A percentile compares a stretch with the other conserved stretches of the same genome.
phyloP scores from a whole-genome alignment of 306 rosid genomes.

The Trifolium fragiferum region DNA sequence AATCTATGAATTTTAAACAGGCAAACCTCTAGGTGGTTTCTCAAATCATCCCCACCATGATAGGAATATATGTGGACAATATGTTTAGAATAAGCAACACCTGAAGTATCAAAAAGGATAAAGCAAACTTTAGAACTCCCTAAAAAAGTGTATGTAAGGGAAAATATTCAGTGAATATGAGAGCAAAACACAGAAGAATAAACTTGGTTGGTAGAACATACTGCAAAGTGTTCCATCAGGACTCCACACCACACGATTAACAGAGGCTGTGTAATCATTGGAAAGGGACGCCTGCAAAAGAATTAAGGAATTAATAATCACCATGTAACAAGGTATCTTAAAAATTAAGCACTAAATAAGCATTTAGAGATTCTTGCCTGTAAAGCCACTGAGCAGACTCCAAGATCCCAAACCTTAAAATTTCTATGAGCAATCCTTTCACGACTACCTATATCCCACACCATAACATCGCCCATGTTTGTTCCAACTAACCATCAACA shows the following conservation, averaged over 20 bases:
- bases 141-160: conserved; percentile 8
- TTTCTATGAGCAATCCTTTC: conserved; percentile 77
- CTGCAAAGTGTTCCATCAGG: conserved; percentile 94
- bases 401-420: conserved; percentile 89
- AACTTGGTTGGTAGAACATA: conserved; percentile 45
- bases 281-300: conserved; percentile 72
- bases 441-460: conserved; percentile 83
- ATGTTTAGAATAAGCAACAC: conserved; percentile 98
- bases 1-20: conserved; percentile 26
- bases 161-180: conserved; percentile 12
- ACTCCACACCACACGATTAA: conserved; percentile 95
- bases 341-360: conserved; percentile 27
- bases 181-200: conserved; percentile 21
- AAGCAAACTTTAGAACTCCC: conserved; percentile 24
- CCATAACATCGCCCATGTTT: conserved; percentile 85
- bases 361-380: conserved; percentile 66
- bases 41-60: conserved; percentile 83
- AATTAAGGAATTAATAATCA: conserved; percentile 43
- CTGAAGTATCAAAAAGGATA: conserved; percentile 56
- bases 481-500: conserved; percentile 80
- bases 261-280: conserved; percentile 76
- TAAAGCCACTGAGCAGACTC: conserved; percentile 65
- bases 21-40: conserved; percentile 94
- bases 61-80: conserved; percentile 92
- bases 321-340: conserved; percentile 26